phyloP scores from a whole-genome alignment of 441 rosid genomes.

The Arabidopsis lyrata region DNA sequence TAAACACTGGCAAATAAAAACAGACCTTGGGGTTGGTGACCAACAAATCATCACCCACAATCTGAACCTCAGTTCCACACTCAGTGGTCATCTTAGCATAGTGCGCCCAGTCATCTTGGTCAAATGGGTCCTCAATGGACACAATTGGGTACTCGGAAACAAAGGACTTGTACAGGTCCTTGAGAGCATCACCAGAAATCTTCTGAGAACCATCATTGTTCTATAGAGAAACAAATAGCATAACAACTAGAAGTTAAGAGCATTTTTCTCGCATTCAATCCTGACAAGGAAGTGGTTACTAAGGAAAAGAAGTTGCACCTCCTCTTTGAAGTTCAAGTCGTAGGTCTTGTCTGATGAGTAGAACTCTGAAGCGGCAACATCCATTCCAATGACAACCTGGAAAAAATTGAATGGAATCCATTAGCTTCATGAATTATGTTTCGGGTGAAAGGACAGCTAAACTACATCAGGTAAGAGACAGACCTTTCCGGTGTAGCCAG shows the following conservation, averaged over 20 bases:
- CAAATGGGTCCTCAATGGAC: conserved; percentile 96
- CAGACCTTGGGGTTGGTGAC: conserved; percentile 97
- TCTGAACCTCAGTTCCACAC: conserved; percentile 80
- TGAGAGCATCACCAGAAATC: conserved; percentile 86
- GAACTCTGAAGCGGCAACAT: conserved; percentile 98
- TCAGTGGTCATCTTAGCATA: conserved; percentile 78
- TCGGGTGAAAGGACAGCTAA: neutral
- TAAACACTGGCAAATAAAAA: conserved; percentile 6
- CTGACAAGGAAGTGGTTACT: neutral
- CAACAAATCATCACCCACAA: conserved; percentile 95
- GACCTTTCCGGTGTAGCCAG: conserved; percentile 92
- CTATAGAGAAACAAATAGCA: conserved; percentile 40
- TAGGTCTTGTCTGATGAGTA: conserved; percentile 77
- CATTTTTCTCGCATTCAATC: neutral
- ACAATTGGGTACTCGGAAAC: conserved; percentile 91
- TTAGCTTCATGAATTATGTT: conserved; percentile 13
- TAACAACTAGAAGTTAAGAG: neutral
- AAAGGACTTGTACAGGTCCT: conserved; percentile 92
- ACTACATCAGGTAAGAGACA: conserved; percentile 28
- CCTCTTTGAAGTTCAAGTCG: conserved; percentile 98
- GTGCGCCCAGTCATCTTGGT: conserved; percentile 98
- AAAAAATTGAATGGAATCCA: neutral
- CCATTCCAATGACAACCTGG: conserved; percentile 98
- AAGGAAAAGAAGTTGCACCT: conserved; percentile 45
- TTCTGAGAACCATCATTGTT: conserved; percentile 87